Conservation (phyloP, 176 grass and related monocot genomes). For the Stipa capillata region DNA sequence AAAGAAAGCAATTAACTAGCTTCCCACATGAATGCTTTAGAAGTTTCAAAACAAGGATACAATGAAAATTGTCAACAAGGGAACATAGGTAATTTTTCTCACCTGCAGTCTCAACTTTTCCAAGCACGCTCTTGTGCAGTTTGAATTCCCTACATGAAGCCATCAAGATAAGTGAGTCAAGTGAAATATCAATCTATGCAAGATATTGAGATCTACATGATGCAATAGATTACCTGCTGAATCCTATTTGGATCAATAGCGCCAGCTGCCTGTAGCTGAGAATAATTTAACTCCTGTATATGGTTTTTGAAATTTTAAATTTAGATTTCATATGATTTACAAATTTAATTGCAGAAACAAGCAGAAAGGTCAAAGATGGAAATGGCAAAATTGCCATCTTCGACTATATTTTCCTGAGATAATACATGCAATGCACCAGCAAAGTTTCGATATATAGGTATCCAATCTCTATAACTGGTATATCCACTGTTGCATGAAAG, state of each 20-base stretch:
- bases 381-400: neutral
- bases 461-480: neutral
- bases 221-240: slow-evolving; percentile 55
- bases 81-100: slow-evolving; percentile 1
- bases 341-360: neutral
- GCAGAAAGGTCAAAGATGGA: neutral
- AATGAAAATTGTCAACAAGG: neutral
- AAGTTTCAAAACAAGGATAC: neutral
- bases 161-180: neutral
- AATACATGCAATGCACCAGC: neutral
- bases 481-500: neutral
- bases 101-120: slow-evolving; percentile 71
- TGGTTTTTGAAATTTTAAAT: neutral
- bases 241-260: slow-evolving; percentile 59
- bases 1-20: neutral
- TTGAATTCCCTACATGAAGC: slow-evolving; percentile 53
- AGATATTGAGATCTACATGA: neutral
- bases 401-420: neutral
- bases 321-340: neutral
- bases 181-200: neutral
- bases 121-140: slow-evolving; percentile 70
- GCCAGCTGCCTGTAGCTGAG: slow-evolving; percentile 55
- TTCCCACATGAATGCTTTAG: neutral
- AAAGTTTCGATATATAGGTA: neutral
- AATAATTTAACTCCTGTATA: slow-evolving; percentile 72